These are phyloP conservation scores for Beauveria medogensis DNA, from an alignment of 2,329 filamentous ascomycete species.

Conservation along the genomic window DNA sequence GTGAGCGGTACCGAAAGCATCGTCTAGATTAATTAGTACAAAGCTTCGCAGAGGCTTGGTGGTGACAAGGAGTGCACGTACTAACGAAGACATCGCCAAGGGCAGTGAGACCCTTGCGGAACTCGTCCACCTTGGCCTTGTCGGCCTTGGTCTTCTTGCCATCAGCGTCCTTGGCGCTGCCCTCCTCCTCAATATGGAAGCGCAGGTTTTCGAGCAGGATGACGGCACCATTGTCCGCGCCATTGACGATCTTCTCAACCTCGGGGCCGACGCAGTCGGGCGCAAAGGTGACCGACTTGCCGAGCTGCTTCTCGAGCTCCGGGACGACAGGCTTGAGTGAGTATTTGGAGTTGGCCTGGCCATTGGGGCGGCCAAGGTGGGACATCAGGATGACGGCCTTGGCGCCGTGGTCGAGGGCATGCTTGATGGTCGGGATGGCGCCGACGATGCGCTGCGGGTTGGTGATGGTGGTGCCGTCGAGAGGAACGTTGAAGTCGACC, in stretches of 20 bases:
- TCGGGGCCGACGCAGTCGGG: constrained; percentile 85
- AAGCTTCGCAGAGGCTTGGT: neutral
- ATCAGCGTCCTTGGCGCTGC: constrained; percentile 83
- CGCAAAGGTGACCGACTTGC: constrained; percentile 78
- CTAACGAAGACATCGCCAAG: constrained; percentile 96
- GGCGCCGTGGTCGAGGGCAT: constrained; percentile 81
- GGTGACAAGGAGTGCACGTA: constrained; percentile 37
- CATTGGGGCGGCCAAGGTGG: constrained; percentile 92
- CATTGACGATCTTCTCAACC: constrained; percentile 83
- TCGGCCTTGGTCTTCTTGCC: constrained; percentile 98
- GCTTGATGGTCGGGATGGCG: constrained; percentile 90
- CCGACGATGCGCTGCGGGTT: constrained; percentile 98
- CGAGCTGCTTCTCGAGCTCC: constrained; percentile 84
- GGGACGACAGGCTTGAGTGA: constrained; percentile 85
- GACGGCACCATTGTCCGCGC: constrained; percentile 71
- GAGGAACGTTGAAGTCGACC: constrained; percentile 99
- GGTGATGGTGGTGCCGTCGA: constrained; percentile 87
- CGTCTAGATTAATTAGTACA: constrained; percentile 48
- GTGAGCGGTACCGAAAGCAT: constrained; percentile 97
- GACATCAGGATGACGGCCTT: constrained; percentile 97
- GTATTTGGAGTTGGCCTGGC: constrained; percentile 85
- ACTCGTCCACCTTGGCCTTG: constrained; percentile 83
- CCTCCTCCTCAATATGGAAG: constrained; percentile 98
- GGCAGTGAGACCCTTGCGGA: constrained; percentile 89
- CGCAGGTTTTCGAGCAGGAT: constrained; percentile 95